Evolutionary conservation across 495 filamentous ascomycete genomes (phyloP), one percentile per base, ranked within the genome.

Genomic region (Neurospora terricola): DNA sequence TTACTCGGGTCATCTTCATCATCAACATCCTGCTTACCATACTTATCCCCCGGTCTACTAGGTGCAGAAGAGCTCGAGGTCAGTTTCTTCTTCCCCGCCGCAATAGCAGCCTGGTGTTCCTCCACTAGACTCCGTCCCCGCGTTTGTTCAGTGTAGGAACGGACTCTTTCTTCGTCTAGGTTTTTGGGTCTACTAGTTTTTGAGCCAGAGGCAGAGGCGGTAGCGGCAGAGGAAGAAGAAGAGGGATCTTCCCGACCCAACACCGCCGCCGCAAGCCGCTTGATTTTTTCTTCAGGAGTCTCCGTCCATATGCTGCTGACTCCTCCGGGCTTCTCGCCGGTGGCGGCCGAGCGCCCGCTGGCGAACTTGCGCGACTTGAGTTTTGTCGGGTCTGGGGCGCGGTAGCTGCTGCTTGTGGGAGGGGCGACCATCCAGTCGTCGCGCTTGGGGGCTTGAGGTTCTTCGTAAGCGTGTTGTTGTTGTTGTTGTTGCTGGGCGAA

Each of bases 401-500:
- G 90, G 7, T 87, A 84, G 34, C 87, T 83, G 81, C 87, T 87
- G 36, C 86, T 81, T 5, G 87, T 88, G 0, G 96, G 96, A 0
- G 95, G 96, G 8, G 91, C 88, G 38, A 95, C 86, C 96, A 99
- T 99, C 96, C 96, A 99, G 77, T 93, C 90, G 82, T 97, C 96
- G 71, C 96, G 89, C 71, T 84, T 82, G 7, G 83, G 77, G 6
- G 81, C 80, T 16, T 77, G 62, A 38, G 78, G 73, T 62, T 78
- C 75, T 34, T 34, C 34, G 34, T 34, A 34, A 34, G 34, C 34
- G 4, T 34, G 34, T 34, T 34, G 30, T 34, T 34, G 30, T 27
- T 7, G 23, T 8, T 62, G 27, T 66, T 30, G 54, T 12, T 34
- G 54, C 23, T 76, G 54, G 72, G n/a, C n/a, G n/a, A 74, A 69